Base-by-base conservation (phyloP, 2,329 filamentous ascomycete genomes). In the Aspergillus flavus region DNA sequence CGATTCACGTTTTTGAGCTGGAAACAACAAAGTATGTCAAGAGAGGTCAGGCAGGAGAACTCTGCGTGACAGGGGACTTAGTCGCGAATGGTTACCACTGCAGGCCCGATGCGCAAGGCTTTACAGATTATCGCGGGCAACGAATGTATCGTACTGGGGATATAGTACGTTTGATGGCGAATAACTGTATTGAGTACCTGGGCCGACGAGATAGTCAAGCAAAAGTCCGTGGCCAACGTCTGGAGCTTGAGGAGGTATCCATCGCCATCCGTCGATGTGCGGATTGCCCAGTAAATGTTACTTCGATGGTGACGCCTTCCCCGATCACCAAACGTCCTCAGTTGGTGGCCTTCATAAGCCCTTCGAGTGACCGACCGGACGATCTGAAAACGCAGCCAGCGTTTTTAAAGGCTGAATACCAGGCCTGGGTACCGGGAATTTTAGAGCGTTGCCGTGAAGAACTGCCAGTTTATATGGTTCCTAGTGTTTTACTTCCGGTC, bases 401-500 rank as follows among this genome's bases (percentile, higher is more conserved):
- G 3, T 50, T 50, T 50, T 9, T 50, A 6, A 50, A 59, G 21
- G 41, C 36, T 3, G 10, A 43, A 50, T 64, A 66, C 28, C 64
- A 61, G 53, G 45, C 57, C 12, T 66, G 64, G 64, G 59, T 64
- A 2, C 64, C 64, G 19, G 34, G 32, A 7, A 61, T 66, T 34
- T 11, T 64, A 7, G 57, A 57, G 16, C 57, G 48, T 6, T 64
- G 62, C 45, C 46, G 62, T 11, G 6, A 57, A 23, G 28, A 62
- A 23, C 28, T 66, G 28, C 64, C 64, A n/a, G 57, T 46, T 19
- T 66, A 66, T 30, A 66, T 66, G 62, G 64, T 66, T 2, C 64
- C 62, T 6, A 62, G 59, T 48, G 43, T 64, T 11, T 19, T 50
- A 14, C 23, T 50, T 2, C 46, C 46, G 4, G 14, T 50, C 23